These are phyloP conservation scores for Jaminaea rosea DNA, from an alignment of 1,284 basidiomycete species.

Conservation along the genomic window DNA sequence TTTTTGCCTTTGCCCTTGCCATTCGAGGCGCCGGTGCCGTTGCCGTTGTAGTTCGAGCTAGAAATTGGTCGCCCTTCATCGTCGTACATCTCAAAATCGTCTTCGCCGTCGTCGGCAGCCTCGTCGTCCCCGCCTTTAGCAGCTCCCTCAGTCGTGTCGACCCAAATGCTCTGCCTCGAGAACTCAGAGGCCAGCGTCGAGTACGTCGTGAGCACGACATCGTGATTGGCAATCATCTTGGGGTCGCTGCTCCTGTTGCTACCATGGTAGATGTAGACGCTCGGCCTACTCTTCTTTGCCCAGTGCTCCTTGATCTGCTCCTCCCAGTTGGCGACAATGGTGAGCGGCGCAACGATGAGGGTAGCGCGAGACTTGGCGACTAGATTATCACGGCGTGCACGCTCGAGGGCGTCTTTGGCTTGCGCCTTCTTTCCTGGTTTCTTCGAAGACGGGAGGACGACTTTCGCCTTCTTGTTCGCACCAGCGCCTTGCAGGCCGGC, in stretches of 20 bases:
- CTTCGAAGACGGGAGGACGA: constrained; percentile 55
- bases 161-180: constrained; percentile 62
- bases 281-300: constrained; percentile 17
- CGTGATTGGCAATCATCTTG: constrained; percentile 76
- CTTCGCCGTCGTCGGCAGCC: constrained; percentile 42
- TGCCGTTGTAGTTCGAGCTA: constrained; percentile 4
- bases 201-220: constrained; percentile 95
- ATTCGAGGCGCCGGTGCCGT: neutral
- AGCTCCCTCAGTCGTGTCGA: constrained; percentile 14
- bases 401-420: constrained; percentile 15
- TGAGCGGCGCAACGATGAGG: constrained; percentile 90
- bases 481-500: constrained; percentile 17
- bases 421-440: constrained; percentile 50
- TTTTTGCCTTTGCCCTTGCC: constrained; percentile 46
- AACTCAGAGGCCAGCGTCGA: constrained; percentile 90
- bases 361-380: constrained; percentile 66
- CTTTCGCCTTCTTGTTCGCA: constrained; percentile 47
- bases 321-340: constrained; percentile 97
- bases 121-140: constrained; percentile 6
- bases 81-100: constrained; percentile 60
- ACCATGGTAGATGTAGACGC: constrained; percentile 93
- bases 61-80: constrained; percentile 52
- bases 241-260: constrained; percentile 77
- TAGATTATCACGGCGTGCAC: constrained; percentile 27
- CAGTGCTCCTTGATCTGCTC: constrained; percentile 88